A percentile compares a stretch with the other conserved stretches of the same genome.
These are phyloP conservation scores for Apiospora kogelbergensis DNA, from an alignment of 2,329 filamentous ascomycete species.

Conservation along the genomic window DNA sequence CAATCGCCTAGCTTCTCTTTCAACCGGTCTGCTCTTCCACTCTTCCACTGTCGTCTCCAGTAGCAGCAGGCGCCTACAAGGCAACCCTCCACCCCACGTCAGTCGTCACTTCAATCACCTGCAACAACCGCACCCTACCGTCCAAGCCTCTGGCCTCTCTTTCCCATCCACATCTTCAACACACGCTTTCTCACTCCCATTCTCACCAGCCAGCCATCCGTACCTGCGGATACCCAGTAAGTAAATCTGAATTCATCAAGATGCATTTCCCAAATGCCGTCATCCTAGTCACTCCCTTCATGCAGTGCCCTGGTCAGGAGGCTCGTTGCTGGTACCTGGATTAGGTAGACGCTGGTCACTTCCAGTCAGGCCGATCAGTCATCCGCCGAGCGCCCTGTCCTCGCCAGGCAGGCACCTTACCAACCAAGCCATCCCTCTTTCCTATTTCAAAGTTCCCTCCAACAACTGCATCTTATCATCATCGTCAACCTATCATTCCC, in stretches of 20 bases:
- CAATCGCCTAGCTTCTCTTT: not conserved
- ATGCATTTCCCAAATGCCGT: not conserved
- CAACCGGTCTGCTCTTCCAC: not conserved
- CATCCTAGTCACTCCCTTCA: not conserved
- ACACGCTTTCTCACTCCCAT: not conserved
- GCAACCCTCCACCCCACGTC: not conserved
- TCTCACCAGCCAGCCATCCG: not conserved
- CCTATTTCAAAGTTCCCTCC: not conserved
- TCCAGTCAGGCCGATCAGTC: slow-evolving; percentile 1
- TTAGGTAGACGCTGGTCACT: not conserved
- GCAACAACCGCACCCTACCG: not conserved
- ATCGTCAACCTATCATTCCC: not conserved
- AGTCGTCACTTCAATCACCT: slow-evolving; percentile 4
- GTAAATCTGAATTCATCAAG: not conserved
- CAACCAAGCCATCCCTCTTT: slow-evolving; percentile 5
- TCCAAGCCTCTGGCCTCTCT: not conserved
- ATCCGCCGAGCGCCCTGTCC: not conserved
- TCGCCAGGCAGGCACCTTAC: not conserved
- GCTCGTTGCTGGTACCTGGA: not conserved
- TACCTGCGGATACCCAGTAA: not conserved
- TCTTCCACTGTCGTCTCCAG: not conserved
- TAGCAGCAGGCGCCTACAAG: not conserved
- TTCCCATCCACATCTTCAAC: slow-evolving; percentile 2
- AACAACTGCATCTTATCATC: not conserved
- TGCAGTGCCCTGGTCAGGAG: not conserved